A percentile compares a stretch with the other conserved stretches of the same genome.
Conservation (phyloP, 495 filamentous ascomycete genomes). For the Neurospora sp. region DNA sequence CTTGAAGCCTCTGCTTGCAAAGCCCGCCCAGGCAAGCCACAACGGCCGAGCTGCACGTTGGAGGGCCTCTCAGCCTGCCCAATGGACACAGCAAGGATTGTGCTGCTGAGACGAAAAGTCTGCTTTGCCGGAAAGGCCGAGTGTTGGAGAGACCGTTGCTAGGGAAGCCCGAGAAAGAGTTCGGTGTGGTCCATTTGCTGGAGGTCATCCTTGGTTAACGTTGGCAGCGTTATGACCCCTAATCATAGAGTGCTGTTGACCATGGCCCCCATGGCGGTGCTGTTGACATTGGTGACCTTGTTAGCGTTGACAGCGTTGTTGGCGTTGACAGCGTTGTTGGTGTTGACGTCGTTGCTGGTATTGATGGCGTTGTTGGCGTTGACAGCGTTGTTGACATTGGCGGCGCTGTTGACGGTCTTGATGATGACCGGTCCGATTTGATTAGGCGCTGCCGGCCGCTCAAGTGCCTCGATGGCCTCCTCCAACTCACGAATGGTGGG, state of each 20-base stretch:
- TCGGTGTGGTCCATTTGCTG: no score
- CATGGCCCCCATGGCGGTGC: no score
- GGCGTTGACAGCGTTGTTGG: background rate
- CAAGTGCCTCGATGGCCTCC: background rate
- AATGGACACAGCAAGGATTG: background rate
- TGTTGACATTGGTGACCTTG: background rate
- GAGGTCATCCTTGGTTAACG: no score
- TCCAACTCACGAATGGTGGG: background rate
- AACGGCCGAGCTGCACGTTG: background rate
- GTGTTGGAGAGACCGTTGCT: no score
- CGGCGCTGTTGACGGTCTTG: background rate
- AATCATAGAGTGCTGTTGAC: no score
- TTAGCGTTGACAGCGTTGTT: background rate
- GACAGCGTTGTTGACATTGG: background rate
- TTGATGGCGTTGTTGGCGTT: no score
- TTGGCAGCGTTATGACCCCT: no score
- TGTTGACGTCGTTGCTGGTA: no score
- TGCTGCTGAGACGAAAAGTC: background rate
- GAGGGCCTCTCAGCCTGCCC: background rate
- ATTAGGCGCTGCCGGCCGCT: background rate
- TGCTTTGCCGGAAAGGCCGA: no score
- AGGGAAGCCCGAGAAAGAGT: no score
- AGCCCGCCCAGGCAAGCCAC: slow-evolving; percentile 6
- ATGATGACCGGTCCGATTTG: background rate
- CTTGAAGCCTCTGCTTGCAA: slow-evolving; percentile 40